phyloP scores from a whole-genome alignment of 371 early-diverging fungal genomes.

The Batrachochytrium dendrobatidis region DNA sequence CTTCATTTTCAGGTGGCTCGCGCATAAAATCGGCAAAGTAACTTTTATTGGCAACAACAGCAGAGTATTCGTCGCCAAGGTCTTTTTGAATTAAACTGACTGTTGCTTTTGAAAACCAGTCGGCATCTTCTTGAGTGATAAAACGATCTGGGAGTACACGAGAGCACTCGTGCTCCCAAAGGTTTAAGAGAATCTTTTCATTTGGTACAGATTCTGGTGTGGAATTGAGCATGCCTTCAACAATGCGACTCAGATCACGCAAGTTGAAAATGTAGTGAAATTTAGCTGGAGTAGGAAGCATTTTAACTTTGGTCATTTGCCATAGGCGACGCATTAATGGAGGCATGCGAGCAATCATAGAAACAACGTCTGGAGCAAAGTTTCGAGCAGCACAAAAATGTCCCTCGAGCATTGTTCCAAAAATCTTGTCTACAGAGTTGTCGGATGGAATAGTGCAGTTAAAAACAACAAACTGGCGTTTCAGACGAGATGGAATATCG shows the following conservation, averaged over 20 bases:
- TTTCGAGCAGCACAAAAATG: slow-evolving; percentile 46
- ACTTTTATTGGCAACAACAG: slow-evolving; percentile 25
- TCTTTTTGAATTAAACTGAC: slow-evolving; percentile 39
- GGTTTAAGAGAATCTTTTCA: slow-evolving; percentile 34
- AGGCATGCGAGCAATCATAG: slow-evolving; percentile 31
- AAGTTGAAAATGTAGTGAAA: slow-evolving; percentile 62
- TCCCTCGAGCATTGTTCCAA: slow-evolving; percentile 55
- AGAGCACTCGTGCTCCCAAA: slow-evolving; percentile 58
- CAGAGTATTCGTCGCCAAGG: slow-evolving; percentile 40
- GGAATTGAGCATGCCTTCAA: slow-evolving; percentile 51
- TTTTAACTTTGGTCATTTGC: slow-evolving; percentile 54
- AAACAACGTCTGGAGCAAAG: slow-evolving; percentile 45
- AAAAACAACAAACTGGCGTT: slow-evolving; percentile 50
- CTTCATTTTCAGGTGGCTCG: slow-evolving; percentile 52
- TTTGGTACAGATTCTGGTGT: slow-evolving; percentile 42
- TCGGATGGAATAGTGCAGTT: slow-evolving; percentile 60
- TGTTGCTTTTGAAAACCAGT: slow-evolving; percentile 50
- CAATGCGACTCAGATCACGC: slow-evolving; percentile 50
- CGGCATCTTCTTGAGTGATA: slow-evolving; percentile 46
- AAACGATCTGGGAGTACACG: slow-evolving; percentile 57
- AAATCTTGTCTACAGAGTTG: slow-evolving; percentile 55
- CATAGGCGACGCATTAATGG: slow-evolving; percentile 47
- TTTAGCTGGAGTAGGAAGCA: slow-evolving; percentile 60
- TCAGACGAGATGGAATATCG: slow-evolving; percentile 53
- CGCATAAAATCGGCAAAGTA: slow-evolving; percentile 52